phyloP scores from a whole-genome alignment of 345 rosid species.

The Hirschfeldia incana region DNA sequence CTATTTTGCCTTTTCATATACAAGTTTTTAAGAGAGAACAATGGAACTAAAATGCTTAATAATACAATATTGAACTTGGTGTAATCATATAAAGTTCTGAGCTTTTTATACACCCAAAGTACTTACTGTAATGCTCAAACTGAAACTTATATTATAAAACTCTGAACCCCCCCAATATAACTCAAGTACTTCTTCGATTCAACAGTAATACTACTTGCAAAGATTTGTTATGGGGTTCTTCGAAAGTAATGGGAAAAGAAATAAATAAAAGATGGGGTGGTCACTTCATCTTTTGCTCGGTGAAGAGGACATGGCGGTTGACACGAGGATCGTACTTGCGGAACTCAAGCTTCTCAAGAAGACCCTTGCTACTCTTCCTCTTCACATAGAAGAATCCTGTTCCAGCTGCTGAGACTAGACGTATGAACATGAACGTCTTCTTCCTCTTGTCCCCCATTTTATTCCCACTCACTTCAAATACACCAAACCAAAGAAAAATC shows the following conservation, averaged over 20 bases:
- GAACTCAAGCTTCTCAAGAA: slow-evolving; percentile 86
- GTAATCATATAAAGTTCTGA: neutral
- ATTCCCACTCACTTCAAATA: slow-evolving; percentile 15
- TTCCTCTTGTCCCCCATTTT: slow-evolving; percentile 63
- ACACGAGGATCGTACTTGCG: slow-evolving; percentile 93
- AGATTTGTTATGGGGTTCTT: neutral
- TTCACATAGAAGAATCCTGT: slow-evolving; percentile 96
- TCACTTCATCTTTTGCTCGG: slow-evolving; percentile 94
- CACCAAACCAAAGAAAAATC: neutral
- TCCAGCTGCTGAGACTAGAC: slow-evolving; percentile 94
- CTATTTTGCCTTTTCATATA: too few relatives aligned
- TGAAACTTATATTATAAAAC: slow-evolving; percentile 2
- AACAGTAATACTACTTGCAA: neutral
- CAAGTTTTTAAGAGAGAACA: too few relatives aligned
- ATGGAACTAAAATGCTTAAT: too few relatives aligned
- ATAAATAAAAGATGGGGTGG: too few relatives aligned
- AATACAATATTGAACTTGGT: neutral
- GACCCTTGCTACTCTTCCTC: slow-evolving; percentile 80
- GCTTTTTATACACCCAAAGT: neutral
- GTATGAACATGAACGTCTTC: slow-evolving; percentile 66
- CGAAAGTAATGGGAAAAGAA: neutral
- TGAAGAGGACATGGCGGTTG: slow-evolving; percentile 87
- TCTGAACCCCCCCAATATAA: neutral
- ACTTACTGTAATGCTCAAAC: neutral
- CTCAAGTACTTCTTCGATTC: neutral